Base-by-base conservation (phyloP, 176 grass and related monocot genomes). In the Alopecurus myosuroides region DNA sequence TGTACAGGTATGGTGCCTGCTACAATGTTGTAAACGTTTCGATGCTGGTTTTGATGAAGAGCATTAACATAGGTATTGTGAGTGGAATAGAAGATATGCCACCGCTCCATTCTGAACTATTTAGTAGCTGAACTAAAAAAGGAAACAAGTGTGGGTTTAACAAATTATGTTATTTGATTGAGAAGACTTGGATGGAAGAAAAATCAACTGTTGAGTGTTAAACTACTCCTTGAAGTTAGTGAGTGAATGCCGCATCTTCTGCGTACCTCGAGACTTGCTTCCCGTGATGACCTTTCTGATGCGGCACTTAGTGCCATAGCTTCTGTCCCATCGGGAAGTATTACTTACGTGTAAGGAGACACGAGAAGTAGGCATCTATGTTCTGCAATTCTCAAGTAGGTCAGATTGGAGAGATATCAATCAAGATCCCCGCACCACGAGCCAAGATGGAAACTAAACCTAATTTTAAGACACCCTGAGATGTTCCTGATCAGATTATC, bases 1-100 rank as follows among this genome's bases (percentile, higher is more conserved):
- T 68, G 91, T 99, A 30, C 97, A 99, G 97, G 97, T 99, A 92
- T 61, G 55, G 11, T 5, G 65, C 45, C 77, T 73, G 44, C 66
- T 79, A 40, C 15, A 55, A 73, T 83, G 64, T 55, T 49, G 55
- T 73, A 53, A 50, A 31, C 3, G 20, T 46, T 80, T 75, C 11
- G 6, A 25, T 39, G 82, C 35, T 66, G 18, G 7, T 46, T 78
- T 73, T 26, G 37, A 76, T 39, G 20, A 74, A 33, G 20, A 31
- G 28, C 53, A 26, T 3, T 36, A 19, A 37, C 41, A 25, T 63
- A 50, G 22, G 56, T 51, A 39, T 34, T 45, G 77, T 12, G 15
- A 39, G 29, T 73, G 17, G 46, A 39, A 39, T 53, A 2, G n/a
- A 66, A 41, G 26, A 57, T 45, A 40, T 63, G 57, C 3, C 39